Evolutionary conservation across 805 yeast species (phyloP).

Genomic region (Hanseniaspora occidentalis): DNA sequence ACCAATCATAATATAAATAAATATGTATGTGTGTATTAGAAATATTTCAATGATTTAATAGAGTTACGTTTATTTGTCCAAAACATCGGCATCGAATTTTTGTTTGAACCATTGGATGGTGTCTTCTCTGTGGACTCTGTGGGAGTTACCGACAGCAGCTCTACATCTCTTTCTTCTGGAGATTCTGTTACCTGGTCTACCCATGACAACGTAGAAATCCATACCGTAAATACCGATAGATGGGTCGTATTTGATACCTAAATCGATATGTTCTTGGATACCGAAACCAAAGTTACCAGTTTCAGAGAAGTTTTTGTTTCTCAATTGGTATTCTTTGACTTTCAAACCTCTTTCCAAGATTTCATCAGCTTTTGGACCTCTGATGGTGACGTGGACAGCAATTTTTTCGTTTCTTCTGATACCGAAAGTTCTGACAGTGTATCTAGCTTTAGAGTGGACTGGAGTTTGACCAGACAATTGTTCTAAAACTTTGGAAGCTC

Average conservation of each 20-base stretch:
- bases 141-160: conserved; percentile 80
- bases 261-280: conserved; percentile 97
- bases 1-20: no score
- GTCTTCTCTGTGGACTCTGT: conserved; percentile 87
- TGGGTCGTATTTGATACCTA: conserved; percentile 99
- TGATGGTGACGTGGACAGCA: conserved; percentile 97
- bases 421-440: conserved; percentile 99
- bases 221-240: conserved; percentile 99
- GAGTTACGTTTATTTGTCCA: conserved; percentile 45
- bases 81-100: conserved; percentile 98
- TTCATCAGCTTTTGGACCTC: conserved; percentile 99
- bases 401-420: conserved; percentile 99
- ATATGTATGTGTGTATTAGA: background rate
- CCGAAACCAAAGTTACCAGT: conserved; percentile 99
- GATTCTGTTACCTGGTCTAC: conserved; percentile 98
- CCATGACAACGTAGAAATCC: conserved; percentile 99
- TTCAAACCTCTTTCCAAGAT: conserved; percentile 99
- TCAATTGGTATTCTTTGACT: conserved; percentile 98
- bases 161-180: conserved; percentile 96
- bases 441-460: conserved; percentile 99
- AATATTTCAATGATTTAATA: background rate
- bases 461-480: conserved; percentile 99
- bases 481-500: conserved; percentile 99
- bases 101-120: conserved; percentile 98
- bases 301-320: conserved; percentile 86